Evolutionary conservation across 495 filamentous ascomycete genomes (phyloP), one percentile per base, ranked within the genome.

Genomic region (Xanthoparmelia taractica): DNA sequence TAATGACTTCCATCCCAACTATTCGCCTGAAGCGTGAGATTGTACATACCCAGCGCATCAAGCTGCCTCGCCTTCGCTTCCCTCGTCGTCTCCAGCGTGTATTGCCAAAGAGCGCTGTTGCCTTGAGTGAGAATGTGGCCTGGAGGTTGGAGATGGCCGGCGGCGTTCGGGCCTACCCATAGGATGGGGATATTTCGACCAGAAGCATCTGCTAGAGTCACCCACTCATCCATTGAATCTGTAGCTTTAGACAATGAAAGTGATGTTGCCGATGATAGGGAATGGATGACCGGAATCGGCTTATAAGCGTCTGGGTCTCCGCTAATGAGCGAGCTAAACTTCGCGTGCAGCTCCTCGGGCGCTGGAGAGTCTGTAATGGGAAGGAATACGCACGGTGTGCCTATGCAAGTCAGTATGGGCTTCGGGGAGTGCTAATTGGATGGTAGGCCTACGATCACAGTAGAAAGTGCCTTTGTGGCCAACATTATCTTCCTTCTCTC

Each of bases 81-180:
- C 45, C 71, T 68, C 27, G 65, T 65, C 23, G 77, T 73, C 60
- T 77, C 71, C 25, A 74, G 58, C 7, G 73, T 76, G 61, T 77
- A 80, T 58, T 77, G 72, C 76, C 75, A 78, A 25, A 76, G 57
- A 41, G 69, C 73, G 57, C 76, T 78, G 62, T 72, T 74, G 8
- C 74, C 73, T 61, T 75, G 70, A 34, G 67, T 65, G 41, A 73
- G 63, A 23, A 76, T 75, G 47, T 72, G 59, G 29, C 63, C 69
- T 15, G 67, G 69, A 18, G 70, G 64, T 57, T 72, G 69, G 10
- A 71, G 73, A 64, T 76, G 72, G 11, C 77, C 78, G 18, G 75
- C 73, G 11, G 78, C 75, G n/a, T 72, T 75, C n/a, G 78, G 79
- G n/a, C 78, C 76, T 15, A 80, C 47, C 73, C 77, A 80, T 29